Conservation (phyloP, 2,329 filamentous ascomycete species). For the Claviceps africana region DNA sequence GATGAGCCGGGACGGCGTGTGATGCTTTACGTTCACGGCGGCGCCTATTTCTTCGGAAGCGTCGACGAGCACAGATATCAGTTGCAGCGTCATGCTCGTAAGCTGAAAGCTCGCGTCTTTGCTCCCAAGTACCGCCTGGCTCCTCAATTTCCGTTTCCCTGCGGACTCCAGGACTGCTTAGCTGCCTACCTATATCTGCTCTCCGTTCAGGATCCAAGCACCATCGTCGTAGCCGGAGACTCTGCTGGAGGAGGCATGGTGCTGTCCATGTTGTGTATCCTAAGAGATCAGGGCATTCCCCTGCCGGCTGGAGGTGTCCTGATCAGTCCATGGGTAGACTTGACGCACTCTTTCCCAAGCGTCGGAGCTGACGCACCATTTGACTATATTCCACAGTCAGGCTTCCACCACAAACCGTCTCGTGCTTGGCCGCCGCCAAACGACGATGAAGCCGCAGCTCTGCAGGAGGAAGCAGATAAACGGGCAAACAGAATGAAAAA, state of each 20-base stretch:
- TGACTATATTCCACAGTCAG: constrained; percentile 79
- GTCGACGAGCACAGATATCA: constrained; percentile 97
- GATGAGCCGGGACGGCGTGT: constrained; percentile 52
- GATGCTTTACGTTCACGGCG: constrained; percentile 90
- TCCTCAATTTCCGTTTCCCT: constrained; percentile 92
- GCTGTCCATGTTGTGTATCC: constrained; percentile 59
- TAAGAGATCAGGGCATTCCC: constrained; percentile 72
- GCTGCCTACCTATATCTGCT: constrained; percentile 78
- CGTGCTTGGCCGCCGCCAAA: constrained; percentile 87
- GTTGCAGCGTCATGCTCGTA: constrained; percentile 87
- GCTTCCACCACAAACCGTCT: constrained; percentile 85
- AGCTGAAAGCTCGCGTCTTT: constrained; percentile 79
- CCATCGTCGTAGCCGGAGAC: constrained; percentile 80
- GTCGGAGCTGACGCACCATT: constrained; percentile 56
- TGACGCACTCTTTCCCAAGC: constrained; percentile 92
- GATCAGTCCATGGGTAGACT: constrained; percentile 89
- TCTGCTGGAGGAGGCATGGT: constrained; percentile 91
- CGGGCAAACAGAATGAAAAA: constrained; percentile 14
- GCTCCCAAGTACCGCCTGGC: constrained; percentile 77
- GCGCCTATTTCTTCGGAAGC: constrained; percentile 90
- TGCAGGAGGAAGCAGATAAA: constrained; percentile 37
- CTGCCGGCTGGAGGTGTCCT: constrained; percentile 80
- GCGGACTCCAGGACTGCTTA: constrained; percentile 77
- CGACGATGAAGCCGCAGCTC: constrained; percentile 51
- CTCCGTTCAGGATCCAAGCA: constrained; percentile 58